Conservation (phyloP, 2,329 filamentous ascomycete genomes). For the Ophiosphaerella narmari region DNA sequence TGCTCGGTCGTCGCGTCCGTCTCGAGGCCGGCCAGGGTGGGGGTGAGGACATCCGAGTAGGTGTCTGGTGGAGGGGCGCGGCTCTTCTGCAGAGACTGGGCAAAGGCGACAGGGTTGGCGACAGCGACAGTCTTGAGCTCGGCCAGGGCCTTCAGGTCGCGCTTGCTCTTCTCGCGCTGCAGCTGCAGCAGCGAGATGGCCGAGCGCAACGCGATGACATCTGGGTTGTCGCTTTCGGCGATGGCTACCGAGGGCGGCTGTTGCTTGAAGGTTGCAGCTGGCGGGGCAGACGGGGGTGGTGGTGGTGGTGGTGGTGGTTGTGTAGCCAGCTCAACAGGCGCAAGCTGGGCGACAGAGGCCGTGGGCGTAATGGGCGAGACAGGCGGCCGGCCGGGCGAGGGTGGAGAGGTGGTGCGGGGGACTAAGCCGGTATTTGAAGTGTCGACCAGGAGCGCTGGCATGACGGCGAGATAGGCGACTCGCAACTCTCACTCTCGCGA, state of each 20-base stretch:
- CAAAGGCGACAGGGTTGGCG: conserved; percentile 72
- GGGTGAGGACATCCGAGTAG: conserved; percentile 41
- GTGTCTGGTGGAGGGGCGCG: conserved; percentile 47
- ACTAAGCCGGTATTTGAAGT: conserved; percentile 26
- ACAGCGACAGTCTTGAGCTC: conserved; percentile 72
- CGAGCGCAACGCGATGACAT: conserved; percentile 83
- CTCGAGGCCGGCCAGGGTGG: conserved; percentile 43
- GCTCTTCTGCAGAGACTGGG: conserved; percentile 68
- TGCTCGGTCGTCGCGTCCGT: conserved; percentile 15
- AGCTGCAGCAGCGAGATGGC: conserved; percentile 86
- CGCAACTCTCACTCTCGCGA: conserved; percentile 12
- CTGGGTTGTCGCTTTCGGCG: conserved; percentile 67
- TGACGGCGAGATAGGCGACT: conserved; percentile 34
- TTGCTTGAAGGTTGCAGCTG: conserved; percentile 45
- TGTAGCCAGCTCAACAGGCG: conserved; percentile 33
- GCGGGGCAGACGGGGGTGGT: conserved; percentile 34
- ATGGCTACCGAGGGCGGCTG: conserved; percentile 53
- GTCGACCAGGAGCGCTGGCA: conserved; percentile 45
- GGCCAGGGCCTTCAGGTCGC: conserved; percentile 74
- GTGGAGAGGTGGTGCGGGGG: conserved; percentile 24
- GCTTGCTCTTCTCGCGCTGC: conserved; percentile 76
- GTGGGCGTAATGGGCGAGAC: conserved; percentile 49
- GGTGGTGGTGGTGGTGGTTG: conserved; percentile 29
- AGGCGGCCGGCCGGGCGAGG: conserved; percentile 42
- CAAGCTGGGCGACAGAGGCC: conserved; percentile 40